Evolutionary conservation across 1,139 yeast species (phyloP), one percentile per base, ranked within the genome.

Genomic region (Hyphopichia pseudoburtonii): DNA sequence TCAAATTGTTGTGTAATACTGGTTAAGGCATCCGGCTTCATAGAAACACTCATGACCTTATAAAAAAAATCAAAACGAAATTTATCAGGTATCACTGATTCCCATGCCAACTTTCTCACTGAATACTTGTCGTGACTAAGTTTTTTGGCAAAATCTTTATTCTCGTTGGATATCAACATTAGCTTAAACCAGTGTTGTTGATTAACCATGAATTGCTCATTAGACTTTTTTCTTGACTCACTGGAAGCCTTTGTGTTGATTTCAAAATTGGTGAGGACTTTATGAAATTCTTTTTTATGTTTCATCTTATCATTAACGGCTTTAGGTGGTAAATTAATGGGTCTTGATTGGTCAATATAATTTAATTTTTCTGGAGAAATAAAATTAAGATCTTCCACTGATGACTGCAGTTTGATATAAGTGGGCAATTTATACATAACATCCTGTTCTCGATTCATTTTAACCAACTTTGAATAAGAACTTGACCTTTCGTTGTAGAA

Each of bases 261-360:
- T 44, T 70, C 75, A 40, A 54, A 58, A 40, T 52, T 63, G 29
- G 54, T 54, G 25, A 70, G 43, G 17, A 64, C 63, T 42, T 54
- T 60, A 35, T 66, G 57, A 39, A 70, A 56, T 48, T 71, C 73
- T 33, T 56, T 60, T 41, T 64, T 62, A 44, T 71, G 77, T 43
- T 63, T 68, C 11, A 58, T 46, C 33, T 60, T 66, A 43, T 71
- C 77, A 21, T 42, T 41, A 3, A 44, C 42, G 12, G 57, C 48
- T 43, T 71, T 71, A 0, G 77, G 77, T 15, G 77, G 77, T 28
- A 71, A 53, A 44, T 71, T 64, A 27, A 70, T 70, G 16, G 77
- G 77, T 38, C 77, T 57, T 3, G 73, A 60, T 47, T 69, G 76
- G 47, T 71, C 76, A 17, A 70, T 47, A 11, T 53, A 50, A 33